Conservation (phyloP, 1,139 yeast species). For the Hansenula sp. region DNA sequence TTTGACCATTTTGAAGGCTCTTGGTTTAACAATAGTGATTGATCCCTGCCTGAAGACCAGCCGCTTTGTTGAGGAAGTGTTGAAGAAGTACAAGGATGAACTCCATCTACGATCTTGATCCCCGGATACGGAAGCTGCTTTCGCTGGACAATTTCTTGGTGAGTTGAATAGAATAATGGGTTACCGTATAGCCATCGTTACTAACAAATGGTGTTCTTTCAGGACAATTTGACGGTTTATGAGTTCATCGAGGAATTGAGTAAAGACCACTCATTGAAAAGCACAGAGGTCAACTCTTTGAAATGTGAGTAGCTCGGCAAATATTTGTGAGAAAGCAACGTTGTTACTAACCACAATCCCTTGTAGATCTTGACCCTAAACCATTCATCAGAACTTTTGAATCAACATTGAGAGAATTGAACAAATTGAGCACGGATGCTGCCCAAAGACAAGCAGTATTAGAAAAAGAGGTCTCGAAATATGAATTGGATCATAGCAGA, state of each 20-base stretch:
- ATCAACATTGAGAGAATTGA: conserved; percentile 71
- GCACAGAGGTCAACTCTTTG: conserved; percentile 50
- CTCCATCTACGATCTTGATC: conserved; percentile 59
- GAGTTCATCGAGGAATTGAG: conserved; percentile 84
- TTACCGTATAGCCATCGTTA: neutral
- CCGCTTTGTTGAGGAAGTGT: no score
- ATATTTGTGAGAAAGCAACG: neutral
- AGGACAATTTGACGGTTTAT: conserved; percentile 64
- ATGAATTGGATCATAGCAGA: conserved; percentile 64
- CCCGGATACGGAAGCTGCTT: conserved; percentile 62
- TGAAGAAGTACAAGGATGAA: conserved; percentile 24
- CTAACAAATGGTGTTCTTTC: conserved; percentile 2
- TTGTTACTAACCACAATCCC: neutral
- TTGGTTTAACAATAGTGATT: no score
- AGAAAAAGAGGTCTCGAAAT: conserved; percentile 54
- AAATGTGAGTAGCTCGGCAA: conserved; percentile 29
- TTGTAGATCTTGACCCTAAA: conserved; percentile 67
- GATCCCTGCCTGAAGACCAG: no score
- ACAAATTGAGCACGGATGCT: conserved; percentile 55
- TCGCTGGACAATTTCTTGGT: conserved; percentile 67
- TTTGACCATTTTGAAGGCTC: neutral
- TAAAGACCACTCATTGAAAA: conserved; percentile 57
- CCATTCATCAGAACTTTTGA: conserved; percentile 95
- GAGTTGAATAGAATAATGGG: conserved; percentile 8
- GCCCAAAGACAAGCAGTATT: conserved; percentile 41